Evolutionary conservation across 108 stramenopile species (phyloP).

Genomic region (Cyclotella kingstonii): DNA sequence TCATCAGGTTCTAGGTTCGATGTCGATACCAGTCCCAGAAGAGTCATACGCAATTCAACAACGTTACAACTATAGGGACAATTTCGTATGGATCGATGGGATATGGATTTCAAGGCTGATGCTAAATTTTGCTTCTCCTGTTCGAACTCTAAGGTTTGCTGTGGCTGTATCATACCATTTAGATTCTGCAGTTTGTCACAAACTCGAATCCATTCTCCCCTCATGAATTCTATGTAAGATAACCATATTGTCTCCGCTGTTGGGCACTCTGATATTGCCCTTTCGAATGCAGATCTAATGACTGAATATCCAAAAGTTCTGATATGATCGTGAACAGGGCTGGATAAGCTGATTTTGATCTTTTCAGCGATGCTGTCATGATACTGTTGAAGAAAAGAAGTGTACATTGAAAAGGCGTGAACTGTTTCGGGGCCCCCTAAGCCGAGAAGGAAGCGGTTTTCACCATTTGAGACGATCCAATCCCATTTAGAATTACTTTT

Average conservation of each 20-base stretch:
- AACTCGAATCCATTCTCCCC: constrained; percentile 26
- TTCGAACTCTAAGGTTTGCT: constrained; percentile 8
- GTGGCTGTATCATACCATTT: not conserved
- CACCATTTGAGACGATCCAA: constrained; percentile 17
- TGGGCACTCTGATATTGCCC: constrained; percentile 83
- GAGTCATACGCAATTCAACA: constrained; percentile 49
- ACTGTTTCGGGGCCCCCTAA: constrained; percentile 58
- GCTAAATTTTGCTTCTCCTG: constrained; percentile 16
- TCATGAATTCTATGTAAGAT: constrained; percentile 59
- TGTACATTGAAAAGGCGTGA: constrained; percentile 56
- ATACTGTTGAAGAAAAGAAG: constrained; percentile 30
- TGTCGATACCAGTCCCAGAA: constrained; percentile 37
- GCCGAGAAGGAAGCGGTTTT: constrained; percentile 51
- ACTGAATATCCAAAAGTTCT: constrained; percentile 20
- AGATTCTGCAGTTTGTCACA: constrained; percentile 8
- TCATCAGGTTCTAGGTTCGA: constrained; percentile 69
- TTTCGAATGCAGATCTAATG: constrained; percentile 58
- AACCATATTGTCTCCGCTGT: constrained; percentile 80
- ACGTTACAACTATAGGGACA: constrained; percentile 73
- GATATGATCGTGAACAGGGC: constrained; percentile 23
- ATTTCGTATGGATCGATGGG: constrained; percentile 75
- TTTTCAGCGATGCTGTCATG: constrained; percentile 23
- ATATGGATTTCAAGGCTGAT: constrained; percentile 39
- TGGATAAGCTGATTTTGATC: constrained; percentile 9
- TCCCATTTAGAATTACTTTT: constrained; percentile 34